Base-by-base conservation (phyloP, 1,284 basidiomycete genomes). In the Melampsora americana region DNA sequence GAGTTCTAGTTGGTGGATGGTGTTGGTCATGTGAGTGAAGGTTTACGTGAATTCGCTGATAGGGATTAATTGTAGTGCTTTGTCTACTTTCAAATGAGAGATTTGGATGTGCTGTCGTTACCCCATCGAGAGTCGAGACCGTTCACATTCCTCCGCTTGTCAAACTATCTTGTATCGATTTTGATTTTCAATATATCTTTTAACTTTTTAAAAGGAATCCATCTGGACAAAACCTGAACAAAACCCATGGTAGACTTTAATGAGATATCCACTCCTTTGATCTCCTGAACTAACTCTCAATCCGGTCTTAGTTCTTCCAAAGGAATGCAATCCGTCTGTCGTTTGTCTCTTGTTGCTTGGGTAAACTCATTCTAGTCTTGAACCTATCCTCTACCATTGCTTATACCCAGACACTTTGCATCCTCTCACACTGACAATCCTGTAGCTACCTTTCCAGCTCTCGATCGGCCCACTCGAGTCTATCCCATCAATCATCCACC, bases 191-290 rank as follows among this genome's bases (percentile, higher is more conserved):
- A n/a, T n/a, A 42, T 42, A 42, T 23, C 26, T 56, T 56, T 56
- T n/a, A 1, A n/a, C 1, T 28, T 56, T 56, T 28, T 28, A 56
- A 56, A 56, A 56, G 53, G 53, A 56, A 56, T 56, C 53, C 53
- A 56, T 23, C 18, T 28, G 28, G 53, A 56, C 53, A 56, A 56
- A n/a, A 56, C 53, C 14, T 23, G 53, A 28, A 23, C 28, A 23
- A 56, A 56, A 56, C 53, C n/a, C n/a, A 23, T 42, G 39, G 4
- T 35, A 35, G 39, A 42, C 12, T 9, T 42, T 12, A 42, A 42
- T 56, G n/a, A 56, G 53, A 20, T 12, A 56, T 20, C 28, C 53
- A 56, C 53, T 56, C 53, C 53, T 56, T 56, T 56, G 53, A n/a
- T 56, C 18, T 56, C 53, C 20, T 23, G 53, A 56, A 23, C 20